Base-by-base conservation (phyloP, 257 asterid species). In the Nicotiana attenuata region DNA sequence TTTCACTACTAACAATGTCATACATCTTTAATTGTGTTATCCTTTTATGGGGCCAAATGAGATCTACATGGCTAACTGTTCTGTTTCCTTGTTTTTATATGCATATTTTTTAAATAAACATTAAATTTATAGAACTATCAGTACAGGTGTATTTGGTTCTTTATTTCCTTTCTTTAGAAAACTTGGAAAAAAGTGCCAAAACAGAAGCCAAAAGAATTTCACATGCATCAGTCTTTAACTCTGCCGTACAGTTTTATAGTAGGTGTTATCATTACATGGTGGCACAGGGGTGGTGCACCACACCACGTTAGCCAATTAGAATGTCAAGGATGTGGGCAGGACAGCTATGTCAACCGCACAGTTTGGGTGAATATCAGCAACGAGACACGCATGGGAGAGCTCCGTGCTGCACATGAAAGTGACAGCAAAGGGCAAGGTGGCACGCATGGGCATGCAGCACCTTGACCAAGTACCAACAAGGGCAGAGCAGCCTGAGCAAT, bases 171-270 rank as follows among this genome's bases (percentile, higher is more conserved):
- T 68, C 35, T 68, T 16, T 17, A 68, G 55, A 19, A 16, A 68
- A 35, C 77, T 35, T 35, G 55, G 28, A 22, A 68, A 68, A 16
- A 68, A 68, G 29, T 68, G 19, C 77, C 77, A 38, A 38, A 38
- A 68, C 56, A n/a, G 31, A 68, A 68, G 77, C 77, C 77, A 68
- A 68, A 68, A 68, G 20, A n/a, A 38, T 68, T 41, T 68, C n/a
- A 68, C 5, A 38, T 24, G 31, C 31, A 68, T 38, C 77, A n/a
- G 26, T 20, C 29, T 13, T 13, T 53, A 68, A 68, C 7, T 68
- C 50, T 38, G 22, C 76, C 56, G 24, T 45, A 45, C 38, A 71
- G 15, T 71, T 26, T 71, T 22, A 7, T 45, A 13, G 60, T 45
- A 13, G 60, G 38, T 71, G 78, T 45, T 47, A 71, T 45, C 78